These are phyloP conservation scores for Penicillium simplicissimum DNA, from an alignment of 495 filamentous ascomycete species.

Conservation along the genomic window DNA sequence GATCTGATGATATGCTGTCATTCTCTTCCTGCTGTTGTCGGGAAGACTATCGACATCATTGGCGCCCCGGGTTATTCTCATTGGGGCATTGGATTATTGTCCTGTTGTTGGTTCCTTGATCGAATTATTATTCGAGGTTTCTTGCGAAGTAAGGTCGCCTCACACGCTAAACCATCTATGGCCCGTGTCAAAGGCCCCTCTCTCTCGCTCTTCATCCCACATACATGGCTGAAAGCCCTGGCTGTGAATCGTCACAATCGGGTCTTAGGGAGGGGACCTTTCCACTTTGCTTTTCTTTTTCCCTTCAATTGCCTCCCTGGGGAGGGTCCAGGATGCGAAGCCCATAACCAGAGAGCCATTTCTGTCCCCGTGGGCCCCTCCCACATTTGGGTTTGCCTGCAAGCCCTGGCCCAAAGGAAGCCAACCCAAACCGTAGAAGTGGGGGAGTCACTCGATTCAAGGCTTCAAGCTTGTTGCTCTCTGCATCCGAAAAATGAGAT, in stretches of 20 bases:
- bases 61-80: background rate
- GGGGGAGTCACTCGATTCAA: no score
- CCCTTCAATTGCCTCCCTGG: constrained; percentile 11
- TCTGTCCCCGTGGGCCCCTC: constrained; percentile 19
- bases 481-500: background rate
- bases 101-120: background rate
- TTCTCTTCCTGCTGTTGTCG: background rate
- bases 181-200: constrained; percentile 28
- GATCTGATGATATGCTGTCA: constrained; percentile 9
- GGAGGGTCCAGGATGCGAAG: constrained; percentile 8
- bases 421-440: no score
- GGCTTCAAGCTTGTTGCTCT: background rate
- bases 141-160: constrained; percentile 24
- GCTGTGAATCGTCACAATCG: constrained; percentile 20
- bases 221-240: constrained; percentile 21
- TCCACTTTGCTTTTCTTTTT: constrained; percentile 2
- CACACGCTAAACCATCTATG: constrained; percentile 27
- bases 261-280: background rate
- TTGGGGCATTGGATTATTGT: background rate
- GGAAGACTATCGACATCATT: background rate
- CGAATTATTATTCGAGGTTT: background rate
- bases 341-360: constrained; percentile 6
- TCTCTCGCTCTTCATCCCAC: constrained; percentile 9
- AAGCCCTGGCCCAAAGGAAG: constrained; percentile 3
- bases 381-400: constrained; percentile 24